Conservation (phyloP, 2,329 filamentous ascomycete species). For the Fusarium oligoseptatum region DNA sequence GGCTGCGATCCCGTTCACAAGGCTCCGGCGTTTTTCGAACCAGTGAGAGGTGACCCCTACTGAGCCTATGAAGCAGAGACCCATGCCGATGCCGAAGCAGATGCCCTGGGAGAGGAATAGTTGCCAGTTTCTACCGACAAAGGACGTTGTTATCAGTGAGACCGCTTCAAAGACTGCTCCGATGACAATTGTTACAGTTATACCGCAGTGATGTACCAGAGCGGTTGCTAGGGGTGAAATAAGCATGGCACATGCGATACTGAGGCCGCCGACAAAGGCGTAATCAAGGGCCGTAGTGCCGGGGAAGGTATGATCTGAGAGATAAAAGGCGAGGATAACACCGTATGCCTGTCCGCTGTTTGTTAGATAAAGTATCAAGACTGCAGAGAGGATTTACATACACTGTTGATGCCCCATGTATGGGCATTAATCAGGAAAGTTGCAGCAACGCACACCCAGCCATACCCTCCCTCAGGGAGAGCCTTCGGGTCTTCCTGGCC, state of each 20-base stretch:
- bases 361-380: not conserved
- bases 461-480: slow-evolving; percentile 65
- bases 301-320: slow-evolving; percentile 61
- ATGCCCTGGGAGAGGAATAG: slow-evolving; percentile 71
- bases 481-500: not conserved
- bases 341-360: slow-evolving; percentile 8
- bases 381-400: not conserved
- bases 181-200: slow-evolving; percentile 57
- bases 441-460: slow-evolving; percentile 52
- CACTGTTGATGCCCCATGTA: slow-evolving; percentile 57
- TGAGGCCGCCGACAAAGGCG: slow-evolving; percentile 71
- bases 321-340: slow-evolving; percentile 17
- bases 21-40: slow-evolving; percentile 67
- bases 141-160: slow-evolving; percentile 66
- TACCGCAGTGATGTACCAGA: slow-evolving; percentile 37
- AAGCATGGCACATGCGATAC: slow-evolving; percentile 59
- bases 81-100: slow-evolving; percentile 72
- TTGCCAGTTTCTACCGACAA: slow-evolving; percentile 68
- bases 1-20: slow-evolving; percentile 69
- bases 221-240: slow-evolving; percentile 57
- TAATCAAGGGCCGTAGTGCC: slow-evolving; percentile 66
- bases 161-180: slow-evolving; percentile 65
- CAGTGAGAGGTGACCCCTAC: slow-evolving; percentile 71
- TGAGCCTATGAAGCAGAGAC: slow-evolving; percentile 69
- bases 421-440: slow-evolving; percentile 53